Conservation (phyloP, 2,329 filamentous ascomycete species). For the Hymenoscyphus salicellus region DNA sequence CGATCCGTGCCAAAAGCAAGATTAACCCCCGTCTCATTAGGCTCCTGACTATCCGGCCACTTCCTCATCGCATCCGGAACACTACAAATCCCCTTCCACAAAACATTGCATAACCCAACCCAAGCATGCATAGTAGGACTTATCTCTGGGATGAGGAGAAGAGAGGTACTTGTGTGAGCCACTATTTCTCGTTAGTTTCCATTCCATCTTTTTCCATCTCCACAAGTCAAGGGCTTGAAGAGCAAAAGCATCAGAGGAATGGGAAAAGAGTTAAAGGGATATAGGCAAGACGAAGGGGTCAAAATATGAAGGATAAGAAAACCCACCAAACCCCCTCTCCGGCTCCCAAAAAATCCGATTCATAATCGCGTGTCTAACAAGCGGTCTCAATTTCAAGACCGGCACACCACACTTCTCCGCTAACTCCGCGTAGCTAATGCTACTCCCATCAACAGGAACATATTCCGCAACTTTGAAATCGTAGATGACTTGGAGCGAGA, state of each 20-base stretch:
- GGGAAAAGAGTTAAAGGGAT: too few species aligned
- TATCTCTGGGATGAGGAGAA: slow-evolving; percentile 41
- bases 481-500: slow-evolving; percentile 14
- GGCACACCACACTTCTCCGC: slow-evolving; percentile 29
- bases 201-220: not conserved
- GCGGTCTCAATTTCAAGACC: slow-evolving; percentile 44
- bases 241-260: too few species aligned
- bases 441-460: slow-evolving; percentile 45
- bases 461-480: slow-evolving; percentile 31
- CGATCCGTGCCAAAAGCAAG: slow-evolving; percentile 22
- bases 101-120: not conserved
- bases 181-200: slow-evolving; percentile 25
- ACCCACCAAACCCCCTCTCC: slow-evolving; percentile 27
- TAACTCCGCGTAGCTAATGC: slow-evolving; percentile 44
- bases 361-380: slow-evolving; percentile 55
- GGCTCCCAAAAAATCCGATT: slow-evolving; percentile 47
- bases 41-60: slow-evolving; percentile 35
- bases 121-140: slow-evolving; percentile 7
- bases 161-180: slow-evolving; percentile 38
- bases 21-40: slow-evolving; percentile 35
- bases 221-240: too few species aligned
- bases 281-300: too few species aligned
- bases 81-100: slow-evolving; percentile 33
- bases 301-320: not conserved
- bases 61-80: slow-evolving; percentile 35